These are phyloP conservation scores for Alopecurus myosuroides DNA, from an alignment of 176 grass and related monocot species.

Conservation along the genomic window DNA sequence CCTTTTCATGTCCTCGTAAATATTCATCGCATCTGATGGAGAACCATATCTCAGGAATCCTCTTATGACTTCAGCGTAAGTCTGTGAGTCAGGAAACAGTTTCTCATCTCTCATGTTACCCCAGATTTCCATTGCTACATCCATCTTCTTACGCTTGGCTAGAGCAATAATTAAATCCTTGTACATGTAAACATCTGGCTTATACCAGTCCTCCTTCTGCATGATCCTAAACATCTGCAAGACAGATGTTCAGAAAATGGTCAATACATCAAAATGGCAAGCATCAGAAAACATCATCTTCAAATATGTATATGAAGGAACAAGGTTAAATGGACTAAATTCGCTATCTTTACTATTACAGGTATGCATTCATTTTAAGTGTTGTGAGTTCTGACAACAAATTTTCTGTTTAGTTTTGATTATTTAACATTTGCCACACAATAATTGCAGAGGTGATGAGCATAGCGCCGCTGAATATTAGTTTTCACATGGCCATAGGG, in stretches of 20 bases:
- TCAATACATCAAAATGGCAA: constrained; percentile 2
- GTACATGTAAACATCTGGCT: constrained; percentile 91
- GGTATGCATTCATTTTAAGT: background rate
- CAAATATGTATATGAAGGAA: background rate
- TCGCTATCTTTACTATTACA: background rate
- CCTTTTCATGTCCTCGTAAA: constrained; percentile 91
- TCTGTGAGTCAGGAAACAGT: constrained; percentile 82
- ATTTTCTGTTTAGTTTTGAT: background rate
- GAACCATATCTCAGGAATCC: constrained; percentile 90
- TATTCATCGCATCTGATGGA: constrained; percentile 93
- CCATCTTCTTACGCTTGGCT: constrained; percentile 92
- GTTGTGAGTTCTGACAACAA: background rate
- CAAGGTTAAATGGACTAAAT: background rate
- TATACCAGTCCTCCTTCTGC: constrained; percentile 94
- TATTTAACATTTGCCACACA: background rate
- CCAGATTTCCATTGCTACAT: constrained; percentile 79
- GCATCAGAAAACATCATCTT: constrained; percentile 15
- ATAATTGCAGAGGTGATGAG: background rate
- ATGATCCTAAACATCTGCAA: constrained; percentile 83
- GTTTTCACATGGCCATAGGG: background rate
- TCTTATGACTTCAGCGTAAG: constrained; percentile 89
- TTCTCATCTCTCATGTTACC: constrained; percentile 72
- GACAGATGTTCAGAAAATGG: constrained; percentile 6
- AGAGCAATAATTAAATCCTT: constrained; percentile 90
- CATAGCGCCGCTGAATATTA: background rate